Evolutionary conservation across 176 grass and related monocot species (phyloP).

Genomic region (Urochloa ruziziensis): DNA sequence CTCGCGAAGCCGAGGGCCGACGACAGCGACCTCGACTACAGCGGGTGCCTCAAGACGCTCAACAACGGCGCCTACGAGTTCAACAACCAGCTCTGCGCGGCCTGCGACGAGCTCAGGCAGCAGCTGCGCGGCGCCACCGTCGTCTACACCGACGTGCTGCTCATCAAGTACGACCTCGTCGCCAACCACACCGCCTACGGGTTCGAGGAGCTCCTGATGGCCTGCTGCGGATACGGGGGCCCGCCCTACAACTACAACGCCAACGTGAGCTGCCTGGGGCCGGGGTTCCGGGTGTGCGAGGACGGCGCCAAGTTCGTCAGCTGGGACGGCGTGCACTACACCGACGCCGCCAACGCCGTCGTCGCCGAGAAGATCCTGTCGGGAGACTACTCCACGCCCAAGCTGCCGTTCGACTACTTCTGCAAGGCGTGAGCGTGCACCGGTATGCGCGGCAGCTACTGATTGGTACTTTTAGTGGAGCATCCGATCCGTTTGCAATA

Average conservation of each 20-base stretch:
- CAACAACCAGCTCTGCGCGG: constrained; percentile 37
- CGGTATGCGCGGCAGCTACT: neutral
- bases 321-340: constrained; percentile 93
- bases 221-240: constrained; percentile 63
- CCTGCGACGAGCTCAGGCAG: constrained; percentile 33
- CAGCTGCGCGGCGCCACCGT: constrained; percentile 45
- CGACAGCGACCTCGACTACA: constrained; percentile 40
- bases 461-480: too few species aligned
- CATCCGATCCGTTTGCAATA: too few species aligned
- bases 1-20: constrained; percentile 36
- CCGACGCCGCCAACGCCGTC: constrained; percentile 67
- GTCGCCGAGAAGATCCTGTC: constrained; percentile 70
- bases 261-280: constrained; percentile 43
- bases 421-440: constrained; percentile 30
- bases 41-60: constrained; percentile 49
- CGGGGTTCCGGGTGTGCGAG: constrained; percentile 48
- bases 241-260: constrained; percentile 69
- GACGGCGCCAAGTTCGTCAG: constrained; percentile 62
- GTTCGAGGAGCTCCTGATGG: constrained; percentile 62
- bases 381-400: constrained; percentile 58
- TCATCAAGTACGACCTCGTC: constrained; percentile 59
- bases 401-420: constrained; percentile 59
- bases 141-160: constrained; percentile 49
- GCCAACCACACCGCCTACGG: constrained; percentile 53
- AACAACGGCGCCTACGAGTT: constrained; percentile 50